A percentile compares a stretch with the other conserved stretches of the same genome.
Conservation (phyloP, 129 eudicot species). For the Sambucus nigra region DNA sequence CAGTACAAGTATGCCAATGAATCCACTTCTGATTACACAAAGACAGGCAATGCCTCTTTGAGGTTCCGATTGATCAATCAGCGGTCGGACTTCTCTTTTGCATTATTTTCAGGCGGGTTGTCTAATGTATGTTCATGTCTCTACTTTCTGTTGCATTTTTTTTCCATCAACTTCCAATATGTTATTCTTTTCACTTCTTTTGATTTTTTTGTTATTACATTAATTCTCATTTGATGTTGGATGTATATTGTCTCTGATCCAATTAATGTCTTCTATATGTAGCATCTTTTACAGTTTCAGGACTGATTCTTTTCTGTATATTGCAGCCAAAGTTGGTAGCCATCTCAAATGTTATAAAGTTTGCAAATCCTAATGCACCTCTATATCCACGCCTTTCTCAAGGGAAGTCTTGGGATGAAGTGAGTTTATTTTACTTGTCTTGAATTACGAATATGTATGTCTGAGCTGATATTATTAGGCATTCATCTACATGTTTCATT, state of each 20-base stretch:
- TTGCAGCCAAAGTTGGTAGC: conserved; percentile 79
- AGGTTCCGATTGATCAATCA: conserved; percentile 64
- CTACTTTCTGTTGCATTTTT: neutral
- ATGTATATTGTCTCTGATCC: neutral
- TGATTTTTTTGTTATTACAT: neutral
- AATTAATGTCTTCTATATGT: neutral
- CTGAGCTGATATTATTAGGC: neutral
- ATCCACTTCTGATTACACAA: conserved; percentile 37
- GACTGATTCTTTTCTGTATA: conserved; percentile 11
- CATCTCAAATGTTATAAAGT: conserved; percentile 51
- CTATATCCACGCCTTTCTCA: conserved; percentile 82
- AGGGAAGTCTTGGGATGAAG: conserved; percentile 85
- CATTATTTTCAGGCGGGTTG: conserved; percentile 66
- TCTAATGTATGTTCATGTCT: conserved; percentile 39
- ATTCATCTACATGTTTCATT: too few relatives aligned
- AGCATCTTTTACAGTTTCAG: neutral
- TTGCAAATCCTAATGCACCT: conserved; percentile 78
- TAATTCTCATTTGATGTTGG: neutral
- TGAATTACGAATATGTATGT: neutral
- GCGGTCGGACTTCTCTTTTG: conserved; percentile 71
- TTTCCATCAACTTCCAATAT: neutral
- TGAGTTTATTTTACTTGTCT: conserved; percentile 23
- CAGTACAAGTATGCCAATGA: conserved; percentile 68
- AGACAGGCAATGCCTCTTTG: conserved; percentile 51
- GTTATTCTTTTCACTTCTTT: neutral